phyloP scores from a whole-genome alignment of 495 filamentous ascomycete genomes.

The Penicillium goetzii region DNA sequence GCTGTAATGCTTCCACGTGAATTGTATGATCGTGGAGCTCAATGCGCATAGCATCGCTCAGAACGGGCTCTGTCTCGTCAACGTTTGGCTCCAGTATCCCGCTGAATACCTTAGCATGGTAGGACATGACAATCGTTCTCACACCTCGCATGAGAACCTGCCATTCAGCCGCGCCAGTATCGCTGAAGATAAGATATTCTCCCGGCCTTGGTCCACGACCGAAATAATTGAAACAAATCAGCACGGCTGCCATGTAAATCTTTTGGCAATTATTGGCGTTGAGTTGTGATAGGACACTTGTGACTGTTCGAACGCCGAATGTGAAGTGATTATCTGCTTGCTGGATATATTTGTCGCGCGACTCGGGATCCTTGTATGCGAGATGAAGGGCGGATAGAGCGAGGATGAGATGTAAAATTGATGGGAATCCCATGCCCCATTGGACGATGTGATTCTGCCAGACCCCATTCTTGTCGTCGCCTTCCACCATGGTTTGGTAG shows the following conservation, averaged over 20 bases:
- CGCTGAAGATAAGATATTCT: slow-evolving; percentile 51
- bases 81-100: slow-evolving; percentile 31
- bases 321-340: slow-evolving; percentile 53
- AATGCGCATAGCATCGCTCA: slow-evolving; percentile 18
- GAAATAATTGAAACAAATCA: slow-evolving; percentile 54
- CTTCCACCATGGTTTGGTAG: slow-evolving; percentile 35
- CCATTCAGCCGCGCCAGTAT: slow-evolving; percentile 46
- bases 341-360: slow-evolving; percentile 31
- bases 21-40: slow-evolving; percentile 28
- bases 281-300: slow-evolving; percentile 39
- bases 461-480: slow-evolving; percentile 29
- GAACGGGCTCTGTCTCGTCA: neutral
- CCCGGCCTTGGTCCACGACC: slow-evolving; percentile 43
- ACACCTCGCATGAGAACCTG: slow-evolving; percentile 50
- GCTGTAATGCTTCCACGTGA: slow-evolving; percentile 21
- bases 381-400: slow-evolving; percentile 51
- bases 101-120: slow-evolving; percentile 33
- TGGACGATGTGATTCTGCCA: slow-evolving; percentile 46
- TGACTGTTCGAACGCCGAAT: slow-evolving; percentile 49
- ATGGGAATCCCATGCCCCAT: slow-evolving; percentile 47
- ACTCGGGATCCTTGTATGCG: slow-evolving; percentile 38
- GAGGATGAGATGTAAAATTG: slow-evolving; percentile 51
- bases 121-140: slow-evolving; percentile 34
- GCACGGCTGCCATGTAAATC: slow-evolving; percentile 50
- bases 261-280: slow-evolving; percentile 45